Base-by-base conservation (phyloP, 1,284 basidiomycete genomes). In the Macrocystidia cucumis region DNA sequence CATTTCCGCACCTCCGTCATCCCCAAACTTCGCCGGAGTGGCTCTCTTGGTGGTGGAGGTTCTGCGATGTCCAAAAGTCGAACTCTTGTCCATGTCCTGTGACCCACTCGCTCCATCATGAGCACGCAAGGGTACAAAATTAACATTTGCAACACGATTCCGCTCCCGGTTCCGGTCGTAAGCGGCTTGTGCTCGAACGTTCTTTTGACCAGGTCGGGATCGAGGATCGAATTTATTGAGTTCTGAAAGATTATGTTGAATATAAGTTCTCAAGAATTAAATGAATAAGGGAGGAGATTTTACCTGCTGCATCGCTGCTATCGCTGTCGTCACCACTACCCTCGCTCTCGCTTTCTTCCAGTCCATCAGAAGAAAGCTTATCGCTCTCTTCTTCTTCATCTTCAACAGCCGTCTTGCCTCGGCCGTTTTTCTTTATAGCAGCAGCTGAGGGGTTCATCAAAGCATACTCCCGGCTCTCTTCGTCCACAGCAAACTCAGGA, bases 401-500 rank as follows among this genome's bases (percentile, higher is more conserved):
- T 53, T 92, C 88, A 16, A 91, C 91, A 3, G 87, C 89, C 62
- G 72, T 86, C 29, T 46, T 42, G 35, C 53, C 44, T 13, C 47
- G 62, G 49, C 56, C 55, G 45, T 56, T 56, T 29, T 55, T 56
- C 46, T 60, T 67, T 46, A 71, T 72, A 4, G 76, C 77, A 21
- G 72, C 71, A 4, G 76, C 64, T 5, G 89, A 92, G 3, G 96
- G 95, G 56, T 98, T 95, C 56, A 97, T 74, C 47, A 98, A 62
- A 14, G 84, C 84, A 54, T 74, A 99, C 62, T 98, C 96, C 52
- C 87, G 71, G 44, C 70, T 88, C 27, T 62, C 72, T 61, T 92
- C 84, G 58, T 98, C 93, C 46, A 99, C 88, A 53, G 89, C 74
- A 59, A 90, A 99, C 41, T 89, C 89, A n/a, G 91, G 85, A 52